Conservation (phyloP, 164 flowering plant genomes). For the Stephania cephalantha region DNA sequence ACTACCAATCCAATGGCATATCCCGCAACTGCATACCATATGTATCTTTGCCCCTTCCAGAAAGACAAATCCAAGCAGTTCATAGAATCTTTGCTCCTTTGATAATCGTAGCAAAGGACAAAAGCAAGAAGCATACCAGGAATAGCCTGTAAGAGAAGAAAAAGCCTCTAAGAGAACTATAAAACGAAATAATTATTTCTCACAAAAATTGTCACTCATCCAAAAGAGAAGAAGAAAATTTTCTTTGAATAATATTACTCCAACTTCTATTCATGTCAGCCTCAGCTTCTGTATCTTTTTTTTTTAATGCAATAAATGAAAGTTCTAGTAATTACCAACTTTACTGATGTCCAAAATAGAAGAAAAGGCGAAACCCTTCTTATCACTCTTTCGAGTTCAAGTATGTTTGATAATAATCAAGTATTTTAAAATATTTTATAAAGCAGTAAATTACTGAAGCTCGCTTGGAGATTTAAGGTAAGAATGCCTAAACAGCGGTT, state of each 20-base stretch:
- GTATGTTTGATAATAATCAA: too few relatives aligned
- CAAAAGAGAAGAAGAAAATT: background rate
- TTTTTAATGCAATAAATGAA: background rate
- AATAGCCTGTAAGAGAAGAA: conserved; percentile 67
- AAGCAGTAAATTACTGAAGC: too few relatives aligned
- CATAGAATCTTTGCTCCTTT: conserved; percentile 44
- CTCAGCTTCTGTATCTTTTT: background rate
- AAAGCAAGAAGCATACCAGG: conserved; percentile 94
- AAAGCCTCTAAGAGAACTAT: background rate
- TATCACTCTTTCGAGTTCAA: too few relatives aligned
- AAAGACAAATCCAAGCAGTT: conserved; percentile 40
- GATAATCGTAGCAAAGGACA: conserved; percentile 85
- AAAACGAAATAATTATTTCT: background rate
- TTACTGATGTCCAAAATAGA: background rate
- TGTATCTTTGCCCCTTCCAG: conserved; percentile 71
- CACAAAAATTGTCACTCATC: background rate
- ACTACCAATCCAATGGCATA: conserved; percentile 73
- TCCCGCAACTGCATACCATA: conserved; percentile 81
- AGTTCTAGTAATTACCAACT: background rate
- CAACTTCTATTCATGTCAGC: background rate
- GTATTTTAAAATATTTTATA: too few relatives aligned
- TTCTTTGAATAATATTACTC: background rate
- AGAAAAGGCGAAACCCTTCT: too few relatives aligned
- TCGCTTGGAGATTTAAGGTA: too few relatives aligned
- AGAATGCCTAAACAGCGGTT: too few relatives aligned